These are phyloP conservation scores for Penicillium brasilianum DNA, from an alignment of 2,329 filamentous ascomycete species.

Conservation along the genomic window DNA sequence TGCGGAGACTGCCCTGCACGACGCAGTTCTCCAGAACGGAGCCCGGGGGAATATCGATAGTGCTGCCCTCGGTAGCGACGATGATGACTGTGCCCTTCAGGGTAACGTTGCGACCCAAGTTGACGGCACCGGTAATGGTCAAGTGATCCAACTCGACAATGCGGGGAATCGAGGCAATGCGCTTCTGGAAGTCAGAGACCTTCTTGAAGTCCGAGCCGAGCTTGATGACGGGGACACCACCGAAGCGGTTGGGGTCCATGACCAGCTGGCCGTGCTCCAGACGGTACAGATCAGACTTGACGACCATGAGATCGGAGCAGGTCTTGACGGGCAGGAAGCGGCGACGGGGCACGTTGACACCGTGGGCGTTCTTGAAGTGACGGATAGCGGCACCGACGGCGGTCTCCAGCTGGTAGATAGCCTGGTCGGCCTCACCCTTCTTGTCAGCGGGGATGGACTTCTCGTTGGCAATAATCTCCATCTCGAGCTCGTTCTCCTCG, in stretches of 20 bases:
- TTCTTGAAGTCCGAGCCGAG: slow-evolving; percentile 99
- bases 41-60: slow-evolving; percentile 95
- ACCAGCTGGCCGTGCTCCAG: slow-evolving; percentile 98
- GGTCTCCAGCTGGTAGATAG: slow-evolving; percentile 97
- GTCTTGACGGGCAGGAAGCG: slow-evolving; percentile 99
- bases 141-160: slow-evolving; percentile 69
- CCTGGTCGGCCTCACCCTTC: slow-evolving; percentile 98
- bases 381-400: slow-evolving; percentile 98
- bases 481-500: slow-evolving; percentile 96
- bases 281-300: slow-evolving; percentile 99
- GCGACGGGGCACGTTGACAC: slow-evolving; percentile 96
- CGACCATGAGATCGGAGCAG: slow-evolving; percentile 98
- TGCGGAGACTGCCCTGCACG: slow-evolving; percentile 90
- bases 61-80: slow-evolving; percentile 95
- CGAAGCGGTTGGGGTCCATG: slow-evolving; percentile 95
- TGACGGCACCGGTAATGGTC: slow-evolving; percentile 96
- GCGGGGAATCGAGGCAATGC: slow-evolving; percentile 56
- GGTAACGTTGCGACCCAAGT: slow-evolving; percentile 92
- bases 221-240: slow-evolving; percentile 97
- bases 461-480: slow-evolving; percentile 99
- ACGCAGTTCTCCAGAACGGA: slow-evolving; percentile 98
- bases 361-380: slow-evolving; percentile 97
- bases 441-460: slow-evolving; percentile 98
- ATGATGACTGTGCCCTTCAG: slow-evolving; percentile 98
- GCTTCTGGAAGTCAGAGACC: slow-evolving; percentile 75